Conservation (phyloP, 371 early-diverging fungal species). For the Smittium culicis region DNA sequence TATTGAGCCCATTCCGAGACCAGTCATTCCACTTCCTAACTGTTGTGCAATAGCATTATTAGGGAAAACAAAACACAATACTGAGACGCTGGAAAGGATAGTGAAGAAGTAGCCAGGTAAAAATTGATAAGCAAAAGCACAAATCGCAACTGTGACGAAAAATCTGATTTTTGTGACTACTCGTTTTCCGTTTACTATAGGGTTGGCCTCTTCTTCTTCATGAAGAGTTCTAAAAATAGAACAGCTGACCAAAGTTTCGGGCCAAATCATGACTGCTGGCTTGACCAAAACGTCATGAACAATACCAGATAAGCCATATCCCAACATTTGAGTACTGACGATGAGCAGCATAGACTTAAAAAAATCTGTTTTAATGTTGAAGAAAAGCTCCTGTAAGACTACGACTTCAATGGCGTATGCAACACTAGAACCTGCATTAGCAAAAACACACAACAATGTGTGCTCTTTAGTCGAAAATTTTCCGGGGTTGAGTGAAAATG, state of each 20-base stretch:
- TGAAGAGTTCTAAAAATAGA: constrained; percentile 63
- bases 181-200: constrained; percentile 6
- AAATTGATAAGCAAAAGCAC: constrained; percentile 53
- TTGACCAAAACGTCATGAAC: constrained; percentile 60
- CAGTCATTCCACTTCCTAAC: constrained; percentile 44
- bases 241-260: constrained; percentile 48
- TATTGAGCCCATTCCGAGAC: constrained; percentile 50
- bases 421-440: constrained; percentile 43
- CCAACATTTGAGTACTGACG: constrained; percentile 58
- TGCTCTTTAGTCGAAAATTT: constrained; percentile 82
- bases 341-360: constrained; percentile 42
- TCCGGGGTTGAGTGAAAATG: constrained; percentile 56
- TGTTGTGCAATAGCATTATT: constrained; percentile 42
- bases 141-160: constrained; percentile 23
- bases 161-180: constrained; percentile 12
- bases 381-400: constrained; percentile 41
- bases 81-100: constrained; percentile 49
- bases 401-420: constrained; percentile 54
- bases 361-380: constrained; percentile 43
- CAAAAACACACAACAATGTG: constrained; percentile 54
- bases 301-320: constrained; percentile 72
- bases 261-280: constrained; percentile 81
- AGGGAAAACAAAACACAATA: constrained; percentile 55
- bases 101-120: constrained; percentile 64
- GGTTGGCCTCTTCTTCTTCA: constrained; percentile 12